Evolutionary conservation across 2,329 filamentous ascomycete genomes (phyloP).

Genomic region (Exophiala phaeomuriformis): DNA sequence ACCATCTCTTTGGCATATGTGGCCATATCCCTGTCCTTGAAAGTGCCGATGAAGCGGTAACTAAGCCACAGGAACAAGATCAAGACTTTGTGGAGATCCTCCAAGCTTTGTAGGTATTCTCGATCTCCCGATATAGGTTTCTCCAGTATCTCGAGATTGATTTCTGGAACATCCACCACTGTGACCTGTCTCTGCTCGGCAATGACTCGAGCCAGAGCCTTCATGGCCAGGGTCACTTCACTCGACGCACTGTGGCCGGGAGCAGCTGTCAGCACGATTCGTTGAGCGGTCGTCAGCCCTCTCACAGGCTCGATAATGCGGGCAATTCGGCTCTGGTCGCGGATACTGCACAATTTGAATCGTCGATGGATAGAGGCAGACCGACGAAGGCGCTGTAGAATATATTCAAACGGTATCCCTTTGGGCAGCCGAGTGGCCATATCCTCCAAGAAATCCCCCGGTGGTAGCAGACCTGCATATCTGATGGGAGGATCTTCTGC

Average conservation of each 20-base stretch:
- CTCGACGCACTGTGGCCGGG: conserved; percentile 43
- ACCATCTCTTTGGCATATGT: conserved; percentile 71
- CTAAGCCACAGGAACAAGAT: conserved; percentile 90
- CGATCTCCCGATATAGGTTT: conserved; percentile 38
- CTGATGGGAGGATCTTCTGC: conserved; percentile 58
- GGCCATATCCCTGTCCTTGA: conserved; percentile 65
- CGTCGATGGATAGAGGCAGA: conserved; percentile 55
- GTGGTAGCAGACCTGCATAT: conserved; percentile 67
- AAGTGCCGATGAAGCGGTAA: conserved; percentile 77
- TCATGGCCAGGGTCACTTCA: conserved; percentile 39
- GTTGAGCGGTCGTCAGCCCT: conserved; percentile 62
- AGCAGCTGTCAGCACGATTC: conserved; percentile 65
- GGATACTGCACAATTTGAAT: conserved; percentile 64
- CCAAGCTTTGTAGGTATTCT: conserved; percentile 60
- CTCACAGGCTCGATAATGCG: conserved; percentile 66
- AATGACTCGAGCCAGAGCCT: conserved; percentile 61
- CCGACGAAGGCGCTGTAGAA: conserved; percentile 67
- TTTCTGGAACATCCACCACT: conserved; percentile 61
- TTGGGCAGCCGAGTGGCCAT: conserved; percentile 78
- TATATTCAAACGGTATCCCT: conserved; percentile 72
- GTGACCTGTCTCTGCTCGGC: conserved; percentile 59
- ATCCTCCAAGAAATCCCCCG: conserved; percentile 60
- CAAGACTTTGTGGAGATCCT: conserved; percentile 71
- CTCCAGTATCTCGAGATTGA: conserved; percentile 70
- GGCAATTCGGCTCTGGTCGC: conserved; percentile 58